Conservation (phyloP, 129 eudicot genomes). For the Lactuca saligna region DNA sequence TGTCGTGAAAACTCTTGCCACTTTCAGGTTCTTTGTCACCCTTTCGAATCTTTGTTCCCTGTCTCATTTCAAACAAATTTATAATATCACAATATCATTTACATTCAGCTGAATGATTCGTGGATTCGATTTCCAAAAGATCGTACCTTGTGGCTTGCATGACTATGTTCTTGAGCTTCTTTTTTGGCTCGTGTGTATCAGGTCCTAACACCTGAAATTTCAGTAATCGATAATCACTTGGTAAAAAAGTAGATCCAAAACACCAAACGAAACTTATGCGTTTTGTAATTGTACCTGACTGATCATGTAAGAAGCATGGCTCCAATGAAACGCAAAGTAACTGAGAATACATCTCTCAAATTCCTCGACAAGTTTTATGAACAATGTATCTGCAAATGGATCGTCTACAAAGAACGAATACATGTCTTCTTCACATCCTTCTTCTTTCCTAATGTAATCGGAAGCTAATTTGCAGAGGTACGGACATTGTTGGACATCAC, state of each 20-base stretch:
- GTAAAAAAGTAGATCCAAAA: background rate
- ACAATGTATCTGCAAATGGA: slow-evolving; percentile 78
- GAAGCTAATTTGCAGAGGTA: slow-evolving; percentile 77
- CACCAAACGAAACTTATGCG: background rate
- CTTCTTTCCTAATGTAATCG: slow-evolving; percentile 70
- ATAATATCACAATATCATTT: background rate
- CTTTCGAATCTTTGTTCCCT: slow-evolving; percentile 94
- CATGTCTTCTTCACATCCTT: slow-evolving; percentile 78
- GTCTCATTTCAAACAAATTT: slow-evolving; percentile 25
- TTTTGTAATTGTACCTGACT: slow-evolving; percentile 54
- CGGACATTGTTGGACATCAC: slow-evolving; percentile 60
- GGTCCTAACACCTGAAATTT: slow-evolving; percentile 70
- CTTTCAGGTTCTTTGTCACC: slow-evolving; percentile 87
- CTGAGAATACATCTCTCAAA: slow-evolving; percentile 90
- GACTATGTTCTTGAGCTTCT: slow-evolving; percentile 90
- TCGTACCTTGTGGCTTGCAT: slow-evolving; percentile 88
- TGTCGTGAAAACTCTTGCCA: slow-evolving; percentile 86
- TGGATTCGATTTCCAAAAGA: background rate
- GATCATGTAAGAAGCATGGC: slow-evolving; percentile 64
- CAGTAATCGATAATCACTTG: background rate
- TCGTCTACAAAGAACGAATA: slow-evolving; percentile 63
- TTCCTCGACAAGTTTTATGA: slow-evolving; percentile 89
- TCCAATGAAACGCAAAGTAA: slow-evolving; percentile 97
- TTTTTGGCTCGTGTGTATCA: slow-evolving; percentile 72
- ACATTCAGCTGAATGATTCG: background rate